Percentiles rank a stretch among this genome's conserved stretches.
Evolutionary conservation across 257 asterid species (phyloP).

Genomic region (Rhazya stricta): DNA sequence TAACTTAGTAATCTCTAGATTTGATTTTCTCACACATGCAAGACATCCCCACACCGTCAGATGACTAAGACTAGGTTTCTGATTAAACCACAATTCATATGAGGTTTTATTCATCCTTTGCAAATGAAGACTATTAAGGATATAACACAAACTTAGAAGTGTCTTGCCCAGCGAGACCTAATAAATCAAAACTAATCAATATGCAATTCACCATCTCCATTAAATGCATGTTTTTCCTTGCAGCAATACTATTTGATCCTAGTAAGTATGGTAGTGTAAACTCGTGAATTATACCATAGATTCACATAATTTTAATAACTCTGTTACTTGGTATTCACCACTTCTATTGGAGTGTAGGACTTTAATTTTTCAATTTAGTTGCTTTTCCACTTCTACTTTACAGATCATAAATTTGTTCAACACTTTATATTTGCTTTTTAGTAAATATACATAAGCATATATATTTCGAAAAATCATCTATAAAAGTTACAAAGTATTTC

Average conservation of each 20-base stretch:
- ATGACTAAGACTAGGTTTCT: not conserved
- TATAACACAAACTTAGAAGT: not conserved
- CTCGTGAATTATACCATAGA: not conserved
- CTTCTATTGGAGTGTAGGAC: not conserved
- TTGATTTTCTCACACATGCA: too few relatives aligned
- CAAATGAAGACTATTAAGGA: not conserved
- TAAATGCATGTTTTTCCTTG: not conserved
- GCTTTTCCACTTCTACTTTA: too few relatives aligned
- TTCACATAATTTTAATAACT: not conserved
- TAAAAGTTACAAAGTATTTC: too few relatives aligned
- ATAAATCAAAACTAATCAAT: not conserved
- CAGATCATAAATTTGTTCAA: too few relatives aligned
- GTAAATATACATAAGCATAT: too few relatives aligned
- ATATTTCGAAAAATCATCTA: too few relatives aligned
- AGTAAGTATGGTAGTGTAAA: too few relatives aligned
- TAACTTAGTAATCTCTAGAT: too few relatives aligned
- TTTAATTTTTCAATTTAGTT: not conserved
- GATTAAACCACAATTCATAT: not conserved
- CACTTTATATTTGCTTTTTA: too few relatives aligned
- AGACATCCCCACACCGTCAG: not conserved
- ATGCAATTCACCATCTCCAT: not conserved
- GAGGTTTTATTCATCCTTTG: not conserved
- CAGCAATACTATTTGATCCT: too few relatives aligned
- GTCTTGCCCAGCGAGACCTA: not conserved
- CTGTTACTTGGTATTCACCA: too few relatives aligned